These are phyloP conservation scores for Epichloe festucae DNA, from an alignment of 2,329 filamentous ascomycete species.

Conservation along the genomic window DNA sequence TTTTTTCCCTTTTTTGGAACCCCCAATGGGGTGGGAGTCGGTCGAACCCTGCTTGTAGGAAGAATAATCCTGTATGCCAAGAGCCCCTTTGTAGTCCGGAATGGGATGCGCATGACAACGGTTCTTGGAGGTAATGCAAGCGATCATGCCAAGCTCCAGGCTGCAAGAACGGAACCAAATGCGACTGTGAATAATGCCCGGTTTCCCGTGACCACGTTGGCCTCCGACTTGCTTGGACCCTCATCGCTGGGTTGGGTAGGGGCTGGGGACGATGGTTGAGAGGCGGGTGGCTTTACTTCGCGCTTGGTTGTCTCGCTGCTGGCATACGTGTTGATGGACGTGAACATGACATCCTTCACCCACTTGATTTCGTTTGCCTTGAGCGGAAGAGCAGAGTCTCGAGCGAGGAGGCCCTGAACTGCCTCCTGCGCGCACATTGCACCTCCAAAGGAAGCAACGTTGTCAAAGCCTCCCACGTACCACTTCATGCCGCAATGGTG, in stretches of 20 bases:
- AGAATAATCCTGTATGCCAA: too few species aligned
- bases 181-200: not conserved
- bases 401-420: slow-evolving; percentile 44
- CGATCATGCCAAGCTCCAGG: slow-evolving; percentile 1
- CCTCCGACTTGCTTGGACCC: not conserved
- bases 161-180: not conserved
- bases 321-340: slow-evolving; percentile 8
- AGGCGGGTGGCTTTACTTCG: not conserved
- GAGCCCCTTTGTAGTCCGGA: too few species aligned
- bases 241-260: not conserved
- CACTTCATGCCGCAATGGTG: slow-evolving; percentile 49
- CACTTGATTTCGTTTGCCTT: slow-evolving; percentile 32
- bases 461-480: slow-evolving; percentile 46
- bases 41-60: too few species aligned
- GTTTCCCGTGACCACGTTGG: not conserved
- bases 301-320: slow-evolving; percentile 5
- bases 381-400: slow-evolving; percentile 30
- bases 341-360: slow-evolving; percentile 9
- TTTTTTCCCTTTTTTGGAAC: too few species aligned
- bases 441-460: slow-evolving; percentile 42
- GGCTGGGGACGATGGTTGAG: not conserved
- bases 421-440: slow-evolving; percentile 53
- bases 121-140: too few species aligned
- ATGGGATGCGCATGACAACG: too few species aligned
- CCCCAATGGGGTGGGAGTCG: too few species aligned